A percentile compares a stretch with the other conserved stretches of the same genome.
Conservation (phyloP, 345 rosid species). For the Bruguiera sexangula region DNA sequence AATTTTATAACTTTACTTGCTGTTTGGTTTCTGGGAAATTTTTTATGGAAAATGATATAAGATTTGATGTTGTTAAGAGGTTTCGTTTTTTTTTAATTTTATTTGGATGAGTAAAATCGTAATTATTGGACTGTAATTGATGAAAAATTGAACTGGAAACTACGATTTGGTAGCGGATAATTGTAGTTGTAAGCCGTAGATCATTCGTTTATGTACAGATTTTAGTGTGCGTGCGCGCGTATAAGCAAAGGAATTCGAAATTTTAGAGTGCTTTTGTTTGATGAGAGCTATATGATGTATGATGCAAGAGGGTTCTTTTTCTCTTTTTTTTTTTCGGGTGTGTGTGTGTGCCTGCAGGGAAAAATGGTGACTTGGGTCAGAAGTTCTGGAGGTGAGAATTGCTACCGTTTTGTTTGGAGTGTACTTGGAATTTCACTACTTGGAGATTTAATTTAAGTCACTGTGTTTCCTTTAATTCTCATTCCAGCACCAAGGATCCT, state of each 20-base stretch:
- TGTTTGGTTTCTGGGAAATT: background rate
- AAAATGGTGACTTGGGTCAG: conserved; percentile 73
- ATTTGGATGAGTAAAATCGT: too few species aligned
- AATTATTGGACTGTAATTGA: too few species aligned
- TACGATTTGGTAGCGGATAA: background rate
- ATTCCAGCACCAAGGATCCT: conserved; percentile 73
- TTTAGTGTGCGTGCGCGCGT: background rate
- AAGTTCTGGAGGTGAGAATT: conserved; percentile 85
- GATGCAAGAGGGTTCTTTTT: background rate
- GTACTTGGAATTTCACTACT: background rate
- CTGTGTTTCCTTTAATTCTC: background rate
- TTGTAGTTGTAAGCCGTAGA: background rate
- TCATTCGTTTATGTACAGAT: background rate
- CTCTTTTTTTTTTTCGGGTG: background rate
- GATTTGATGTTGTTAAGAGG: too few species aligned
- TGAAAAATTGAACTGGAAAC: too few species aligned
- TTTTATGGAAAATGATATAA: background rate
- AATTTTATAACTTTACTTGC: background rate
- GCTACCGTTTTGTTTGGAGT: background rate
- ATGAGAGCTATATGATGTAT: background rate
- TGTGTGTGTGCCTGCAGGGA: conserved; percentile 47
- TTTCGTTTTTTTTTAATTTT: too few species aligned
- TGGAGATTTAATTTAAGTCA: background rate
- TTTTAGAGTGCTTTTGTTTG: background rate
- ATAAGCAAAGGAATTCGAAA: background rate